Conservation (phyloP, 2,329 filamentous ascomycete species). For the Cladophialophora chaetospira region DNA sequence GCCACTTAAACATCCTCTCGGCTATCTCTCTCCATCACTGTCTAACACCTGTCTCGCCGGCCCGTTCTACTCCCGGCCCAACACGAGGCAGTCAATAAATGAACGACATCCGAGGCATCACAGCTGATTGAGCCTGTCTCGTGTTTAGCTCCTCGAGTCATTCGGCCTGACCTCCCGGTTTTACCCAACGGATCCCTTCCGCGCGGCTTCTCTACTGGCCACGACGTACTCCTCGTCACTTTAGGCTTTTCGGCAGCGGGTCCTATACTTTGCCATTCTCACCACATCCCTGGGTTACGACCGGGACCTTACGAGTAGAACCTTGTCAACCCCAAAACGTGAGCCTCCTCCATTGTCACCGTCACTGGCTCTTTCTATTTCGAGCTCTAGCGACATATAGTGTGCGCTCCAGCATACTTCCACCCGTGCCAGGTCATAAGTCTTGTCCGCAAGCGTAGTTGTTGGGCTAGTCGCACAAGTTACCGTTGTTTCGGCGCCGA, state of each 20-base stretch:
- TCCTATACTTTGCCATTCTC: constrained; percentile 9
- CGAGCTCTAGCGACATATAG: constrained; percentile 5
- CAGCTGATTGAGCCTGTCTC: constrained; percentile 13
- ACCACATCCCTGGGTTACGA: constrained; percentile 5
- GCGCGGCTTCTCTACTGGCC: constrained; percentile 18
- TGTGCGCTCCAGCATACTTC: constrained; percentile 2
- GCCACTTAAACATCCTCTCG: neutral
- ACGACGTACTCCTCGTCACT: constrained; percentile 10
- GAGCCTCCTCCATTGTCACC: neutral
- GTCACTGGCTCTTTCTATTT: constrained; percentile 8
- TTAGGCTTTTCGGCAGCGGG: constrained; percentile 23
- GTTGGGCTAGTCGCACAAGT: neutral
- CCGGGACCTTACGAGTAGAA: constrained; percentile 11
- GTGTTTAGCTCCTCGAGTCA: constrained; percentile 13
- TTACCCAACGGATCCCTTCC: constrained; percentile 21
- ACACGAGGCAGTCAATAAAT: constrained; percentile 12
- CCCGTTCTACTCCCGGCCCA: neutral
- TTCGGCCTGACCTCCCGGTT: constrained; percentile 3
- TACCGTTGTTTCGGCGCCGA: constrained; percentile 5
- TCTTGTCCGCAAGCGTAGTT: neutral
- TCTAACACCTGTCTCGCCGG: neutral
- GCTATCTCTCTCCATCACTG: neutral
- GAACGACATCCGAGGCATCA: neutral
- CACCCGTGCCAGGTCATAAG: constrained; percentile 7
- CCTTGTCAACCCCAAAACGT: neutral